phyloP scores from a whole-genome alignment of 2,329 filamentous ascomycete genomes.

The Aureobasidium zeae region DNA sequence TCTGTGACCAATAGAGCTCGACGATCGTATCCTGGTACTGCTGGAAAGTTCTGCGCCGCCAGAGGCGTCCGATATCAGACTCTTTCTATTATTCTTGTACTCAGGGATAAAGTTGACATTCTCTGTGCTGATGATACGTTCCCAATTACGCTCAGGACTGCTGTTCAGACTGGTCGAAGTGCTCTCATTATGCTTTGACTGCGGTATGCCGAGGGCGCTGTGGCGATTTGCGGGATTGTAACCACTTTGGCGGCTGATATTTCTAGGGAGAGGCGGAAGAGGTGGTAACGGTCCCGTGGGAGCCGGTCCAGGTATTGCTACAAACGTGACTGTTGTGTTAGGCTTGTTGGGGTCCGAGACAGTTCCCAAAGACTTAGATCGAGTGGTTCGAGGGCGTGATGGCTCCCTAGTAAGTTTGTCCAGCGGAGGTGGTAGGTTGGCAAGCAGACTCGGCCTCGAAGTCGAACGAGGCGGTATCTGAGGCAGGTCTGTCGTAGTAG shows the following conservation, averaged over 20 bases:
- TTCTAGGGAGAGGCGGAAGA: constrained; percentile 29
- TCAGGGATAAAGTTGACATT: not conserved
- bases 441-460: not conserved
- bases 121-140: constrained; percentile 1
- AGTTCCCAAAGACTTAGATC: constrained; percentile 25
- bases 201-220: constrained; percentile 6
- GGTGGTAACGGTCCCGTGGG: constrained; percentile 36
- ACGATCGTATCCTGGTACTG: not conserved
- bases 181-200: constrained; percentile 1
- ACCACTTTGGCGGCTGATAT: constrained; percentile 21
- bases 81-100: not conserved
- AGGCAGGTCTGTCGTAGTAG: not conserved
- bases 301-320: constrained; percentile 25
- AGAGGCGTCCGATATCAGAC: not conserved
- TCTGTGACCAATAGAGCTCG: not conserved
- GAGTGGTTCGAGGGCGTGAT: constrained; percentile 9
- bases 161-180: constrained; percentile 8
- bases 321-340: constrained; percentile 18
- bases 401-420: not conserved
- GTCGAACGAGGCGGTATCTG: constrained; percentile 4
- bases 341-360: constrained; percentile 19
- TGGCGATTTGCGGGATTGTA: constrained; percentile 10
- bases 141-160: constrained; percentile 11
- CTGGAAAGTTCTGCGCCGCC: not conserved
- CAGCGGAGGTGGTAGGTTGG: constrained; percentile 18